Evolutionary conservation across 257 asterid genomes (phyloP), one percentile per base, ranked within the genome.

Genomic region (Salvia rosmarinus): DNA sequence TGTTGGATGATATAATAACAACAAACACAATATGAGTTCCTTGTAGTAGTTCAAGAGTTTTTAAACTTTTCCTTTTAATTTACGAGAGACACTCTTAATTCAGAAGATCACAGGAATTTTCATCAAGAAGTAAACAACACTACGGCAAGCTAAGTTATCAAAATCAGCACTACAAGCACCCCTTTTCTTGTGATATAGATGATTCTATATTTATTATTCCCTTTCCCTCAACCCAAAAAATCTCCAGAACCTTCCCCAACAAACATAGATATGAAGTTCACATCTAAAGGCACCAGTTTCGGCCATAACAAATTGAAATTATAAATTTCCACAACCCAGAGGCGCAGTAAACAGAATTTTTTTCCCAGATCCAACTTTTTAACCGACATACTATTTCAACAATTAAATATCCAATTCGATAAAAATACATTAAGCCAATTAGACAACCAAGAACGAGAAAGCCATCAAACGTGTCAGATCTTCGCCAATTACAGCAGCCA

Each of bases 391-490:
- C 54, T 20, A 20, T 52, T 0, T 30, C 44, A 50, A 40, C 10
- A 13, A 62, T 28, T 14, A 51, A 40, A n/a, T 5, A 51, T 67
- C 34, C 69, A 52, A 44, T 71, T 32, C 9, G 37, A 44, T 51
- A 9, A 8, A 51, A 55, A 35, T 10, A 50, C 2, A 42, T 32
- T 2, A 9, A 9, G 9, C 70, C 32, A 75, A 57, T 17, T 1
- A 57, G 2, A 43, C 69, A 58, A 75, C 14, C n/a, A 68, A 37
- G 46, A 50, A 9, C 43, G 11, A 39, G 25, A 72, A 39, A 68
- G 3, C 0, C 57, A 42, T 50, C 21, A 39, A 64, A 64, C 30
- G n/a, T 12, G 4, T 39, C 78, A 82, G 79, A 79, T 77, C 80
- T 67, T 4, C 66, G 60, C 64, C 47, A 2, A 74, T 70, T 62